Evolutionary conservation across 1,139 yeast species (phyloP).

Genomic region (Sugiyamaella grinbergsii): DNA sequence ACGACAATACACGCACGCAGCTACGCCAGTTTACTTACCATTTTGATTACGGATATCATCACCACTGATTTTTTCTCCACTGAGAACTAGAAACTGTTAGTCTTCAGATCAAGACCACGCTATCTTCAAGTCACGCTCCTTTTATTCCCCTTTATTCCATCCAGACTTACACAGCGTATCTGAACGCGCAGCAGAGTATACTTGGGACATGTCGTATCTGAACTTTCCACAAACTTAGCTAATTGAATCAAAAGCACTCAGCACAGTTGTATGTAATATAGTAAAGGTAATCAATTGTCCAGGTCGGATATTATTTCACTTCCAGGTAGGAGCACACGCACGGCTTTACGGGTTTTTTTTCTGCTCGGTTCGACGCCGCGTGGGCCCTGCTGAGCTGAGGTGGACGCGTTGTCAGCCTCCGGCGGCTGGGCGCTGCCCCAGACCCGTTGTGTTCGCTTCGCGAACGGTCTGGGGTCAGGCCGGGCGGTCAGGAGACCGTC

Average conservation of each 20-base stretch:
- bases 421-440: too few relatives aligned
- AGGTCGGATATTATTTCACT: too few relatives aligned
- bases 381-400: background rate
- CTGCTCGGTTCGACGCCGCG: slow-evolving; percentile 15
- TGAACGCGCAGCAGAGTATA: slow-evolving; percentile 73
- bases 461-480: too few relatives aligned
- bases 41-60: slow-evolving; percentile 96
- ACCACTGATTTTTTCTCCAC: slow-evolving; percentile 95
- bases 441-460: too few relatives aligned
- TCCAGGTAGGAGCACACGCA: background rate
- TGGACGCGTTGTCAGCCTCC: too few relatives aligned
- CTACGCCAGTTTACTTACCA: slow-evolving; percentile 42
- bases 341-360: slow-evolving; percentile 5
- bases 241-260: slow-evolving; percentile 6
- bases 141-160: too few relatives aligned
- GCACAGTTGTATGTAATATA: background rate
- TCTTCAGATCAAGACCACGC: too few relatives aligned
- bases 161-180: slow-evolving; percentile 69
- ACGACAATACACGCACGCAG: background rate
- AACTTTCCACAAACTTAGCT: slow-evolving; percentile 1
- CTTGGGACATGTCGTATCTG: slow-evolving; percentile 50
- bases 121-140: too few relatives aligned
- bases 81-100: slow-evolving; percentile 55
- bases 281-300: slow-evolving; percentile 11
- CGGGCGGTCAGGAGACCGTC: too few relatives aligned